Evolutionary conservation across 73 alveolate genomes (phyloP).

Genomic region (Durusdinium trenchii): DNA sequence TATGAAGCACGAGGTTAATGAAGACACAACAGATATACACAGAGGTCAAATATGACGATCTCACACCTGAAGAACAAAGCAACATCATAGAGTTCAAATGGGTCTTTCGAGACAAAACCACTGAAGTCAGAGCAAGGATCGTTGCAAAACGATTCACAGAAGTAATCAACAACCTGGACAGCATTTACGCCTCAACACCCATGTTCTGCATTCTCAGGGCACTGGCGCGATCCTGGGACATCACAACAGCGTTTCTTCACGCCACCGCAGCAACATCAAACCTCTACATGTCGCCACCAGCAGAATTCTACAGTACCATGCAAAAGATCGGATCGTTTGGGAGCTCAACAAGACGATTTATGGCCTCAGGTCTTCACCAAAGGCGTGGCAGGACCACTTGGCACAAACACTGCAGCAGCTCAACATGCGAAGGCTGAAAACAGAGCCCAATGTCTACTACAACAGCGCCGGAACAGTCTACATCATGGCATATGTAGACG

Average conservation of each 20-base stretch:
- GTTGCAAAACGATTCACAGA: slow-evolving; percentile 27
- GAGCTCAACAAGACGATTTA: background rate
- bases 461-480: background rate
- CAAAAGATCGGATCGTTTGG: background rate
- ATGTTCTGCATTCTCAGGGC: background rate
- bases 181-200: slow-evolving; percentile 25
- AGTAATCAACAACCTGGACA: background rate
- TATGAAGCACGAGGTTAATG: slow-evolving; percentile 23
- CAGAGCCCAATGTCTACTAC: slow-evolving; percentile 16
- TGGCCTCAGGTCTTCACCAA: background rate
- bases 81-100: slow-evolving; percentile 3
- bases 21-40: background rate
- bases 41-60: background rate
- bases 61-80: background rate
- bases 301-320: background rate
- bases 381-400: slow-evolving; percentile 1
- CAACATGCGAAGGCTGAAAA: background rate
- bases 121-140: background rate
- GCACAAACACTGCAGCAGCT: background rate
- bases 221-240: background rate
- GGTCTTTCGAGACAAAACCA: slow-evolving; percentile 9
- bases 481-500: background rate
- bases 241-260: slow-evolving; percentile 6
- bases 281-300: slow-evolving; percentile 25
- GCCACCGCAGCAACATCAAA: background rate